Evolutionary conservation across 202 grass and related monocot species (phyloP).

Genomic region (Hordeum pubiflorum): DNA sequence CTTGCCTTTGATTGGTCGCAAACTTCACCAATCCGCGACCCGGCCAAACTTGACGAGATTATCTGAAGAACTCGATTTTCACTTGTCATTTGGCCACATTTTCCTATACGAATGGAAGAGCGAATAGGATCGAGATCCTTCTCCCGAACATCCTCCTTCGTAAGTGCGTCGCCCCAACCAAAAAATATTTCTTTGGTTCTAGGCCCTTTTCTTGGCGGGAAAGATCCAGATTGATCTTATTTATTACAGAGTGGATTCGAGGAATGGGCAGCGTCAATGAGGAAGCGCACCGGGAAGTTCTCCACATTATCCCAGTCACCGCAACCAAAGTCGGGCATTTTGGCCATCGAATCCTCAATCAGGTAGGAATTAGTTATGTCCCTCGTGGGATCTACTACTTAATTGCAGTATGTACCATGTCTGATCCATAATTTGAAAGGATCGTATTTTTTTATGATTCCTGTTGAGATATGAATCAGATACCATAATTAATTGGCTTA

Average conservation of each 20-base stretch:
- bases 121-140: conserved; percentile 26
- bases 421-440: background rate
- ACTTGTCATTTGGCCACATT: background rate
- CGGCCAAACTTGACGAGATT: background rate
- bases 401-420: background rate
- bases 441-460: background rate
- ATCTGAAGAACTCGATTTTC: background rate
- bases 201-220: background rate
- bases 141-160: conserved; percentile 42
- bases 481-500: background rate
- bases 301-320: background rate
- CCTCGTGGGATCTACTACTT: background rate
- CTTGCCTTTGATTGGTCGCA: background rate
- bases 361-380: background rate
- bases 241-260: conserved; percentile 40
- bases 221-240: conserved; percentile 6
- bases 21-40: conserved; percentile 16
- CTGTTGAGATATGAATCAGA: background rate
- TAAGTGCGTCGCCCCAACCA: conserved; percentile 16
- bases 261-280: conserved; percentile 55
- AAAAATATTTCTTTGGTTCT: background rate
- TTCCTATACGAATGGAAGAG: conserved; percentile 26
- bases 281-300: conserved; percentile 32
- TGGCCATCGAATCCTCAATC: conserved; percentile 17
- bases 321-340: background rate